phyloP scores from a whole-genome alignment of 2,329 filamentous ascomycete genomes.

The Dothiorella sarmentorum region DNA sequence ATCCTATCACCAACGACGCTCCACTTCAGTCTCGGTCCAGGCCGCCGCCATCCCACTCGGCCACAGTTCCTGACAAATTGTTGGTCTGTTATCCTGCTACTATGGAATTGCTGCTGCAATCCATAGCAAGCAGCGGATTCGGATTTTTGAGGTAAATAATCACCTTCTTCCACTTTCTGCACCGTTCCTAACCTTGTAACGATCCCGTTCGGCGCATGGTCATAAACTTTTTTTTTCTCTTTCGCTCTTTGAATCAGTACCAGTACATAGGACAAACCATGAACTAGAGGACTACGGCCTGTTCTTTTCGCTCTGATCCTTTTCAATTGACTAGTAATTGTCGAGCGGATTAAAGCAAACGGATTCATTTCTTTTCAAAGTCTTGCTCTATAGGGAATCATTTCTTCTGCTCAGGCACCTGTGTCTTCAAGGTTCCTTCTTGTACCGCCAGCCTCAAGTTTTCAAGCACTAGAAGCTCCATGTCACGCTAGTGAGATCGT shows the following conservation, averaged over 20 bases:
- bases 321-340: too few relatives aligned
- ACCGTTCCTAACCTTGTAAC: not conserved
- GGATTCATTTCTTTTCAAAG: not conserved
- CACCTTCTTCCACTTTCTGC: too few relatives aligned
- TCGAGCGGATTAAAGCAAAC: too few relatives aligned
- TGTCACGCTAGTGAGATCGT: constrained; percentile 42
- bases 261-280: too few relatives aligned
- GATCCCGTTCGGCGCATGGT: not conserved
- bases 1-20: not conserved
- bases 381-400: constrained; percentile 7
- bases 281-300: too few relatives aligned
- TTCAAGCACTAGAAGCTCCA: constrained; percentile 58
- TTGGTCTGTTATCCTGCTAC: not conserved
- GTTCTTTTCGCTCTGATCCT: too few relatives aligned
- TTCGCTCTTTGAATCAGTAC: not conserved
- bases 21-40: not conserved
- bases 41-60: not conserved
- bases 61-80: not conserved
- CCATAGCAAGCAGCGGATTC: not conserved
- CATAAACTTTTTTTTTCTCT: not conserved
- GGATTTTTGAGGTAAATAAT: not conserved
- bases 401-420: constrained; percentile 57
- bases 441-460: constrained; percentile 57
- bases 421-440: constrained; percentile 56
- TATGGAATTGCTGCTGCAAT: constrained; percentile 7